Percentiles rank a stretch among this genome's conserved stretches.
Conservation (phyloP, 2,329 filamentous ascomycete species). For the Trichoderma endophyticum region DNA sequence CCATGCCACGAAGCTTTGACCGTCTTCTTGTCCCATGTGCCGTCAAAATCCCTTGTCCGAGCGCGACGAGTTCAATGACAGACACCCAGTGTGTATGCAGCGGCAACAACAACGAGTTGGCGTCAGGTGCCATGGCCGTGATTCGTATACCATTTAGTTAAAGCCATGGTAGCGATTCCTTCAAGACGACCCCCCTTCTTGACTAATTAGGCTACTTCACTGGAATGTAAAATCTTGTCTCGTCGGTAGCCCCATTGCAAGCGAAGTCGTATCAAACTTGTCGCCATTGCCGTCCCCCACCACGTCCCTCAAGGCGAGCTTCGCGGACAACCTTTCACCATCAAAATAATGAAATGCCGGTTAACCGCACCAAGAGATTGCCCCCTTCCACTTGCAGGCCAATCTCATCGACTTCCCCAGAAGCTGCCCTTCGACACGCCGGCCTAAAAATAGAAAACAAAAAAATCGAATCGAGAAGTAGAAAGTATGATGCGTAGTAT, state of each 20-base stretch:
- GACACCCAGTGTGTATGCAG: background rate
- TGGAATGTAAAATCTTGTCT: background rate
- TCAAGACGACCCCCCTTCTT: background rate
- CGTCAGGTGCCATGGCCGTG: background rate
- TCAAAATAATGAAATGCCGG: background rate
- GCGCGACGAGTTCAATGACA: background rate
- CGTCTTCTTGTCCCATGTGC: background rate
- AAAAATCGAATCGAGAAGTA: constrained; percentile 19
- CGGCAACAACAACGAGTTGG: background rate
- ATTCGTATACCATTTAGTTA: background rate
- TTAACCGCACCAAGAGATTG: background rate
- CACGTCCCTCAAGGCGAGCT: background rate
- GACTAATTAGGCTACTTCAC: background rate
- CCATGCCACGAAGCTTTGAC: background rate
- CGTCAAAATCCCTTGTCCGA: background rate
- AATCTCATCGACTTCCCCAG: constrained; percentile 32
- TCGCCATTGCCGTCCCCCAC: background rate
- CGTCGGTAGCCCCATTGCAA: background rate
- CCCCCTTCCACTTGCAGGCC: background rate
- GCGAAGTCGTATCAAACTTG: background rate
- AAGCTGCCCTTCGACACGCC: constrained; percentile 31
- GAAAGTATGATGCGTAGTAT: constrained; percentile 20
- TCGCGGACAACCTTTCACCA: background rate
- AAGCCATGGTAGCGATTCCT: background rate
- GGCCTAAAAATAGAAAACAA: constrained; percentile 28